These are phyloP conservation scores for Rubia balearica DNA, from an alignment of 305 asterid species.

Conservation along the genomic window DNA sequence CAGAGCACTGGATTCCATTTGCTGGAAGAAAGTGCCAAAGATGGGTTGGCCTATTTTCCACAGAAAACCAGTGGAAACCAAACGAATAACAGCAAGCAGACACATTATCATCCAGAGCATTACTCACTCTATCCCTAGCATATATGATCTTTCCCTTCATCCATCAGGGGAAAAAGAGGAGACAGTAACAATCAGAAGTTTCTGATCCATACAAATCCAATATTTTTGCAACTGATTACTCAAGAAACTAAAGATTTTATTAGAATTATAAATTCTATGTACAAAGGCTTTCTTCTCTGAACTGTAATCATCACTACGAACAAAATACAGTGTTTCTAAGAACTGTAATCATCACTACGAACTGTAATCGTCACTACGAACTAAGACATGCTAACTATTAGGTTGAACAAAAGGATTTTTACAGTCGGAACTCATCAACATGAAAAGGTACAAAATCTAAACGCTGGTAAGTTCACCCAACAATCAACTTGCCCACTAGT, in stretches of 20 bases:
- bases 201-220: not conserved
- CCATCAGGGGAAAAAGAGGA: constrained; percentile 6
- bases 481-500: constrained; percentile 42
- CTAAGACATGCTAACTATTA: constrained; percentile 45
- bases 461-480: constrained; percentile 34
- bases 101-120: not conserved
- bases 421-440: constrained; percentile 55
- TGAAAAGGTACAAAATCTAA: constrained; percentile 35
- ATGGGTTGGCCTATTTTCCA: not conserved
- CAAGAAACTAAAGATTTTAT: constrained; percentile 40
- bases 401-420: constrained; percentile 62
- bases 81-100: constrained; percentile 11
- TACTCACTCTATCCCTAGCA: constrained; percentile 1
- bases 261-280: constrained; percentile 58
- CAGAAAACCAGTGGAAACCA: constrained; percentile 1
- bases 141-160: not conserved
- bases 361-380: too few species aligned
- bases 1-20: not conserved
- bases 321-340: constrained; percentile 46
- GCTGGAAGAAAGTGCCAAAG: not conserved
- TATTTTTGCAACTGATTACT: constrained; percentile 7
- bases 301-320: constrained; percentile 61
- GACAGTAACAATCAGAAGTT: not conserved
- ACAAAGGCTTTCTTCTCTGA: constrained; percentile 55
- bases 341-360: too few species aligned